Evolutionary conservation across 192 early-diverging fungal genomes (phyloP), one percentile per base, ranked within the genome.

Genomic region (Coemansia sp.): DNA sequence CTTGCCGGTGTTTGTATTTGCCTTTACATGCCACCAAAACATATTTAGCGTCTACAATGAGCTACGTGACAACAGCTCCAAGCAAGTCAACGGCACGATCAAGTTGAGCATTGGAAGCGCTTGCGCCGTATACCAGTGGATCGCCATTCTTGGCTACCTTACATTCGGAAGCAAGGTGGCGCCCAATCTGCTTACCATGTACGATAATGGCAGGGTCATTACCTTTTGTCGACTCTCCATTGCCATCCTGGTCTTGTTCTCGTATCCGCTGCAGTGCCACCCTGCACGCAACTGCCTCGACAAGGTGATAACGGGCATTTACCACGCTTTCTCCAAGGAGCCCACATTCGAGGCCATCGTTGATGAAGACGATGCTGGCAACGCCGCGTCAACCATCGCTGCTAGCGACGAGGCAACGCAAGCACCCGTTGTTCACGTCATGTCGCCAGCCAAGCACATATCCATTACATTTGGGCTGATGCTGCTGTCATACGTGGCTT

Each of bases 1-100:
- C 22, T 76, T 98, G 47, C 98, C 98, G 2, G 93, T 99, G 34
- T 99, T 99, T 88, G 93, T 99, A 20, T 99, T 99, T 89, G 95
- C 95, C 10, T 99, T 97, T 70, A 99, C 98, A 22, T 99, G 97
- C 77, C 97, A 99, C 80, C 97, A 99, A 81, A 99, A 99, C 79
- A 94, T 98, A 54, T 97, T 99, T 70, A 84, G 94, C 8, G 93
- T 98, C 4, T 94, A 98, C 79, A 99, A 99, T 79, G 98, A 99
- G 80, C 77, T 98, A 42, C 85, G 77, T 33, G 92, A 97, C 74
- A 97, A 98, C 85, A 83, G 88, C 27, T 89, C 90, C 42, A 78
- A 76, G 44, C 86, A 87, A 51, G 77, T 97, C 43, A 88, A 88
- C 63, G 77, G 78, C 16, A 90, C 95, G 42, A 92, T 98, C 64